These are phyloP conservation scores for Aspergillus calidoustus DNA, from an alignment of 2,329 filamentous ascomycete genomes.

Conservation along the genomic window DNA sequence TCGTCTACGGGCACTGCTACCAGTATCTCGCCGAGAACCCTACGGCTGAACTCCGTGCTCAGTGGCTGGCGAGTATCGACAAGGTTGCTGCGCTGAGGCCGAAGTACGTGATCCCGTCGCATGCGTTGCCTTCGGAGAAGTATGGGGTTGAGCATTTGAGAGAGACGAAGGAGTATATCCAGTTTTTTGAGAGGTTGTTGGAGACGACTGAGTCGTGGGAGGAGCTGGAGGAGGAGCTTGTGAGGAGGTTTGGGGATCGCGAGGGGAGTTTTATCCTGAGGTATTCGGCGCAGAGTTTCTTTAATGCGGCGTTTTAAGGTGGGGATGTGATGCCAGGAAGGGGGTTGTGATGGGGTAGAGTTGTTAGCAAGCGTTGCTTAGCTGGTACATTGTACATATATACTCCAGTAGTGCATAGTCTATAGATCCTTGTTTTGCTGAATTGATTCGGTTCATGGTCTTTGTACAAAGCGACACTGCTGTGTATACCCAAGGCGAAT, in stretches of 20 bases:
- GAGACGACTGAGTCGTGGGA: background rate
- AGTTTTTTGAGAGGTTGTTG: background rate
- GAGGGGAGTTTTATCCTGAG: background rate
- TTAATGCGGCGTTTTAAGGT: background rate
- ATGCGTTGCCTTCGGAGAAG: background rate
- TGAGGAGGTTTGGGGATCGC: background rate
- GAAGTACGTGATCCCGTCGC: constrained; percentile 33
- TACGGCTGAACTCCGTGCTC: constrained; percentile 34
- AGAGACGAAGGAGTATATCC: background rate
- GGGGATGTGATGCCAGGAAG: too few relatives aligned
- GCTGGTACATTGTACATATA: too few relatives aligned
- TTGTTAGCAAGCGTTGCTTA: too few relatives aligned
- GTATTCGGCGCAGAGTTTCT: background rate
- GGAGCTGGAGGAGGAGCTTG: background rate
- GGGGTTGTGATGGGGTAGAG: too few relatives aligned
- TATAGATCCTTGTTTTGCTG: too few relatives aligned
- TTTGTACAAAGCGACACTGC: too few relatives aligned
- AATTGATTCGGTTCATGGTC: too few relatives aligned
- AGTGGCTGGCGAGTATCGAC: constrained; percentile 41
- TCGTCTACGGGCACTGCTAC: constrained; percentile 45
- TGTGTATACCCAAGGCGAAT: too few relatives aligned
- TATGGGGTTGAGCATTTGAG: background rate
- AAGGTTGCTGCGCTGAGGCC: constrained; percentile 39
- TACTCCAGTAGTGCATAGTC: too few relatives aligned
- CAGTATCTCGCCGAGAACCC: constrained; percentile 42